Conservation (phyloP, 345 rosid species). For the Eucalyptus fibrosa region DNA sequence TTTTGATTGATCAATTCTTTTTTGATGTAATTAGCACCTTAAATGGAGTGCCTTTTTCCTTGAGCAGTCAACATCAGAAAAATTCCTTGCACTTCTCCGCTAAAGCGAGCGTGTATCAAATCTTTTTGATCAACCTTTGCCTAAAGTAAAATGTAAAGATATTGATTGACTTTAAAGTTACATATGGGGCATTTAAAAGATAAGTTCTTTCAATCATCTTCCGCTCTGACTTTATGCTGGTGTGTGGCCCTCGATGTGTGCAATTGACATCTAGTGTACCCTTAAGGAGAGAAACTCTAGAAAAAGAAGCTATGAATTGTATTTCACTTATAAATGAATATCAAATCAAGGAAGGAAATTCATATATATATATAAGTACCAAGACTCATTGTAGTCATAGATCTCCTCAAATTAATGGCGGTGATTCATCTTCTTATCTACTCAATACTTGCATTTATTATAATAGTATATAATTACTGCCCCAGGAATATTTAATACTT, state of each 20-base stretch:
- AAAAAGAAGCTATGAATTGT: too few relatives aligned
- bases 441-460: too few relatives aligned
- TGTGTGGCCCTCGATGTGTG: not conserved
- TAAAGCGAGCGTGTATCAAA: not conserved
- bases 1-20: not conserved
- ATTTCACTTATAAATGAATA: too few relatives aligned
- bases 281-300: too few relatives aligned
- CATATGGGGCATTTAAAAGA: not conserved
- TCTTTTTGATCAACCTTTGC: not conserved
- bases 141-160: not conserved
- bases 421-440: too few relatives aligned
- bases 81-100: not conserved
- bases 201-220: not conserved
- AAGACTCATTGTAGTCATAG: too few relatives aligned
- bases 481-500: too few relatives aligned
- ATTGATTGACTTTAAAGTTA: not conserved
- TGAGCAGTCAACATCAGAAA: not conserved
- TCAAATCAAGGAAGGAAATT: too few relatives aligned
- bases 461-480: too few relatives aligned
- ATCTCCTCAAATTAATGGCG: fast-evolving
- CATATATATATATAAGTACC: too few relatives aligned
- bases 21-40: not conserved
- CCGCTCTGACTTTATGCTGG: not conserved
- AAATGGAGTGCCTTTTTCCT: not conserved
- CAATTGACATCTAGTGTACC: not conserved